Percentiles rank a stretch among this genome's conserved stretches.
Conservation (phyloP, 768 basidiomycete species). For the Leccinum subgranulosum region DNA sequence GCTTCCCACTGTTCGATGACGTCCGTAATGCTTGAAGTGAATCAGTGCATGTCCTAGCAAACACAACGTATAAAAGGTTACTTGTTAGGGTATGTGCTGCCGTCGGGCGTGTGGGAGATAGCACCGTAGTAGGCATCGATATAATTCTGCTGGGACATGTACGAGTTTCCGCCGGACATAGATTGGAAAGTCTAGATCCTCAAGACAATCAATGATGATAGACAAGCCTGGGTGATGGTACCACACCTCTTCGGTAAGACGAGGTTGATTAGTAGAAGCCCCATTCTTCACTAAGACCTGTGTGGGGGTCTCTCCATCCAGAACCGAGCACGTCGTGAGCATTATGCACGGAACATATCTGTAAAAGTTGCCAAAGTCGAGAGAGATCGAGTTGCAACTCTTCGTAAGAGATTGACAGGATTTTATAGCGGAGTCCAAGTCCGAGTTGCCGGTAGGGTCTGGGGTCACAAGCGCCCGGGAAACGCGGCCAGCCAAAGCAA, state of each 20-base stretch:
- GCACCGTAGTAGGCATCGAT: conserved; percentile 21
- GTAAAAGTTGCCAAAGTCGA: conserved; percentile 19
- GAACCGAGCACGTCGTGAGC: conserved; percentile 13
- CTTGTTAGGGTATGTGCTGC: conserved; percentile 16
- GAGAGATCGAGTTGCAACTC: conserved; percentile 17
- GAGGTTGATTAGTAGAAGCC: conserved; percentile 17
- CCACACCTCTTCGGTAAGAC: conserved; percentile 14
- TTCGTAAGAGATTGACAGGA: conserved; percentile 18
- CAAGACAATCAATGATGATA: neutral
- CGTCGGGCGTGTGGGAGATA: conserved; percentile 15
- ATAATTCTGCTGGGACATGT: conserved; percentile 23
- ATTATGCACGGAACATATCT: conserved; percentile 19
- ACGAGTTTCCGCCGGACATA: conserved; percentile 18
- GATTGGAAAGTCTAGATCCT: conserved; percentile 12
- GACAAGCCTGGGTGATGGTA: neutral
- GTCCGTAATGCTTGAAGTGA: conserved; percentile 3
- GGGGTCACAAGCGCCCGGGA: conserved; percentile 7
- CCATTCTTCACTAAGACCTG: conserved; percentile 2
- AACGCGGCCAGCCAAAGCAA: neutral
- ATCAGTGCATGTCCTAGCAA: neutral
- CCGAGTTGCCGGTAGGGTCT: neutral
- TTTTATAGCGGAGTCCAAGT: neutral
- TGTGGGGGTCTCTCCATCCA: neutral
- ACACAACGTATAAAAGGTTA: neutral
- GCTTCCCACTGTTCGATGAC: conserved; percentile 11